Evolutionary conservation across 768 basidiomycete species (phyloP), one percentile per base, ranked within the genome.

Genomic region (Tulasnella sp.): DNA sequence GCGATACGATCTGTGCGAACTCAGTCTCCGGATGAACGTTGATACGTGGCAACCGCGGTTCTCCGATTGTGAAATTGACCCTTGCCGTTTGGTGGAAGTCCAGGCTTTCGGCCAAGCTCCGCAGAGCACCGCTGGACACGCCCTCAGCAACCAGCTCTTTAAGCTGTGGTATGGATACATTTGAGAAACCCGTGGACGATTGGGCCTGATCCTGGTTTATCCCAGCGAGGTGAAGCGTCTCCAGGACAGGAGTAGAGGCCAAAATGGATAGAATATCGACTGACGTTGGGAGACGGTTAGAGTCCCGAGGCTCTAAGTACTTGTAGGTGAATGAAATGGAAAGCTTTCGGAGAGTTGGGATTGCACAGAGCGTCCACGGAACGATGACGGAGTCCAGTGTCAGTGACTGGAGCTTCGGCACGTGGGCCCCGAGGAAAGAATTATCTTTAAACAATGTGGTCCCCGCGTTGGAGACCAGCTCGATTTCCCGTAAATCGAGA

Each of bases 221-320:
- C 19, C 62, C 62, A 34, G 10, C 27, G 31, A 68, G 16, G 34
- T 16, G 34, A 68, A 68, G 27, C 14, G 62, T 68, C 62, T 68
- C 62, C 4, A 68, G 62, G 27, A 68, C 18, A 16, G 34, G 62
- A 34, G 31, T 9, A 4, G 62, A 68, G n/a, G 31, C 27, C 62
- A 68, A 2, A 36, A 68, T 36, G 6, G 31, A 68, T 7, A 68
- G 31, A 19, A 68, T 24, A 2, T 68, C 31, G 62, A 27, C 62
- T 1, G n/a, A 19, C 18, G 62, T 68, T 1, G 62, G 62, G 62
- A 27, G 62, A 68, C 5, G 14, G 62, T 36, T 14, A 14, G 16
- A 18, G 27, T 3, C 46, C 5, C 1, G 24, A 52, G n/a, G 7
- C 3, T 4, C 2, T 5, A n/a, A n/a, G n/a, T 0, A 3, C 1